Base-by-base conservation (phyloP, 805 yeast genomes). In the Saccharomycopsis sp. region DNA sequence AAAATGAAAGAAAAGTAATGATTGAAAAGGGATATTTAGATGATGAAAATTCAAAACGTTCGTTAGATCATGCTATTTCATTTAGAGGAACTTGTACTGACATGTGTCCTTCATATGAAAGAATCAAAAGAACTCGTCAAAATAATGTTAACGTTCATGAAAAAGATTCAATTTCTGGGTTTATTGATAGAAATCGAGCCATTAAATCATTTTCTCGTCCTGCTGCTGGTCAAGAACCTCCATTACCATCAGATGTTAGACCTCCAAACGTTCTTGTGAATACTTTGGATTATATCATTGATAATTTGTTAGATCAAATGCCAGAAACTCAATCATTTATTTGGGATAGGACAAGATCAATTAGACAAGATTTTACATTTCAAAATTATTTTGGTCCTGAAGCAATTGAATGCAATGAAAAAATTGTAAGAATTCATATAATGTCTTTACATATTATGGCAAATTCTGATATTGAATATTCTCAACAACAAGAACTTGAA, bases 161-260 rank as follows among this genome's bases (percentile, higher is more conserved):
- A 60, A 78, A 68, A 48, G 86, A 80, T 45, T 72, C 77, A 2
- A 44, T 45, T 1, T 62, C 62, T 0, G 74, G 74, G 3, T 69
- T 63, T 46, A 79, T 86, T 4, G 68, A 84, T 1, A 57, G 72
- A 21, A 53, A 53, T 0, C 63, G 66, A 34, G 95, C 96, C 0
- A 72, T 92, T 5, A 92, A 92, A 59, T 94, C 95, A 1, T 92
- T 92, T 55, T 82, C 94, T 18, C 68, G 99, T 51, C 96, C 99
- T 0, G 95, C 95, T 14, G 96, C 97, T 1, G 98, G 97, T 5
- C 96, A 92, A 51, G 95, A 96, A 1, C 97, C 96, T 2, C 94
- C 97, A 2, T 63, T 92, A 43, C 99, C 98, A 0, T 86, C 96
- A 1, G 98, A 92, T 57, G 99, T 92, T 3, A 69, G 99, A 46